Percentiles rank a stretch among this genome's conserved stretches.
Conservation (phyloP, 768 basidiomycete species). For the Leccinum uliginosum region DNA sequence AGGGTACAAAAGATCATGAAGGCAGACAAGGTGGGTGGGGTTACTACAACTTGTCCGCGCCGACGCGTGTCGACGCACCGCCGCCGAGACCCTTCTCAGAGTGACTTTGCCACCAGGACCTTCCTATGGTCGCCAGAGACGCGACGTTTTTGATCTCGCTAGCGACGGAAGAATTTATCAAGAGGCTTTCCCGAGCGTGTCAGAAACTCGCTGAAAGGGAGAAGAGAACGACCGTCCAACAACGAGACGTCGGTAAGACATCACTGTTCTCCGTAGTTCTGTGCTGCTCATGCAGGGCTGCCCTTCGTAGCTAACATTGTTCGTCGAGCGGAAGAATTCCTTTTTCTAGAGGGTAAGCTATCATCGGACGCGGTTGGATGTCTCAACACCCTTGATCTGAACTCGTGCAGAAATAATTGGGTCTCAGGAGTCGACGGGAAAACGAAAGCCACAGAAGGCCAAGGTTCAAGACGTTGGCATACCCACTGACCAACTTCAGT, state of each 20-base stretch:
- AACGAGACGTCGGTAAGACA: constrained; percentile 70
- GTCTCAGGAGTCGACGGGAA: constrained; percentile 45
- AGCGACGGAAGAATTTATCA: constrained; percentile 87
- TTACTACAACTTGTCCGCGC: not conserved
- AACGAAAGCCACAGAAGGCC: constrained; percentile 38
- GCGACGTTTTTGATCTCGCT: constrained; percentile 75
- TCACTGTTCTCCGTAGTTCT: not conserved
- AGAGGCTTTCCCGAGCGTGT: constrained; percentile 66
- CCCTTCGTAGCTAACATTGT: constrained; percentile 51
- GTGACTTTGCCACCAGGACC: constrained; percentile 44
- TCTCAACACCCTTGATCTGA: not conserved
- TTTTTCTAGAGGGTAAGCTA: constrained; percentile 68
- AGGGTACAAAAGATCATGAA: constrained; percentile 83
- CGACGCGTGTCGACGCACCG: constrained; percentile 1
- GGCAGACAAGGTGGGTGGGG: constrained; percentile 64
- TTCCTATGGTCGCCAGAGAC: constrained; percentile 72
- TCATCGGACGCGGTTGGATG: not conserved
- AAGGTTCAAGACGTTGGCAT: constrained; percentile 9
- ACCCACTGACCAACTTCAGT: constrained; percentile 17
- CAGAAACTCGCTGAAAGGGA: constrained; percentile 68
- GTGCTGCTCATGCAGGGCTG: not conserved
- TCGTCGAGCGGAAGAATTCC: constrained; percentile 66
- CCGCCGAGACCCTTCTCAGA: not conserved
- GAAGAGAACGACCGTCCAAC: constrained; percentile 69
- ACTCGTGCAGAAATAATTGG: constrained; percentile 51